Evolutionary conservation across 805 yeast genomes (phyloP), one percentile per base, ranked within the genome.

Genomic region (Spathaspora passalidarum): DNA sequence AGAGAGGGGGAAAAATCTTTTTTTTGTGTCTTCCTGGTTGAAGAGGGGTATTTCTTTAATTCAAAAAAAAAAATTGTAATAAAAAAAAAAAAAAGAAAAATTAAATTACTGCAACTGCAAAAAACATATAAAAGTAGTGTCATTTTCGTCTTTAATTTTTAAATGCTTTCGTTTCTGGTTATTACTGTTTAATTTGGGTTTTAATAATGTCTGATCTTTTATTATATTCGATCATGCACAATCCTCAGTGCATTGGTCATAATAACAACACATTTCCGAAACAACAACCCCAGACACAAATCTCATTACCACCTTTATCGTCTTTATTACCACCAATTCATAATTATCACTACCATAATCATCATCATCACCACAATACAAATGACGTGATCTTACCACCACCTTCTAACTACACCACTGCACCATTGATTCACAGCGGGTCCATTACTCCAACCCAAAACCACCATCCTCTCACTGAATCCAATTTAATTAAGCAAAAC

Each of bases 201-300:
- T n/a, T n/a, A 29, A 40, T 20, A 14, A 47, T 47, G 50, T 43
- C 50, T 32, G 75, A 70, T 49, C 62, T 70, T 38, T 56, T 68
- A 47, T 55, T 66, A 42, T 70, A 70, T 49, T 69, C 75, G 29
- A 70, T 70, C 45, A 69, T 69, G 73, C 57, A 59, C 49, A 50
- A 52, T 13, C 17, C n/a, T n/a, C n/a, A n/a, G n/a, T n/a, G 40
- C 40, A 42, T 9, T 22, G 14, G n/a, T 7, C 3, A 10, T 11
- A 10, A 26, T 16, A 49, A 46, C 25, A n/a, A 17, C 10, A 16
- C 20, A 3, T n/a, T 18, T n/a, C 18, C 14, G 10, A 19, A 18
- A 10, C 16, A 36, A 18, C 40, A 29, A 5, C n/a, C 43, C 5
- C 43, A 42, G 11, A n/a, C 37, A 40, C 37, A 23, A 18, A 11